Percentiles rank a stretch among this genome's conserved stretches.
Evolutionary conservation across 371 early-diverging fungal species (phyloP).

Genomic region (Haplosporangium sp.): DNA sequence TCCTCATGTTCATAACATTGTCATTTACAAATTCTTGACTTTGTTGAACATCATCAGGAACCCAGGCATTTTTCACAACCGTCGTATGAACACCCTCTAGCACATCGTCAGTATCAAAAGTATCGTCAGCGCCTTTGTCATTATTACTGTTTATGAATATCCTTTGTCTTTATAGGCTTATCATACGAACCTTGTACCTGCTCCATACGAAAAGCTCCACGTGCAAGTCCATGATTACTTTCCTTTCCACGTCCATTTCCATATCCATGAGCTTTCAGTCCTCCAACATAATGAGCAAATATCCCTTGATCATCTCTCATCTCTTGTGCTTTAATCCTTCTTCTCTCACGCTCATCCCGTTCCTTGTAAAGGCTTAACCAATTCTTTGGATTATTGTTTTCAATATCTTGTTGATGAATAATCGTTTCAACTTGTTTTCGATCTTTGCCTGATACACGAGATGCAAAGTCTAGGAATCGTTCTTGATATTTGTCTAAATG

Average conservation of each 20-base stretch:
- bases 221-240: too few relatives aligned
- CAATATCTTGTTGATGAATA: not conserved
- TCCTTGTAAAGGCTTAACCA: not conserved
- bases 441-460: constrained; percentile 18
- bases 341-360: too few relatives aligned
- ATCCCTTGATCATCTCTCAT: too few relatives aligned
- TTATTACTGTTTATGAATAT: not conserved
- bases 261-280: too few relatives aligned
- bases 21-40: not conserved
- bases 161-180: too few relatives aligned
- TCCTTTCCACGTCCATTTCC: too few relatives aligned
- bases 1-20: not conserved
- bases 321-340: too few relatives aligned
- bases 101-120: too few relatives aligned
- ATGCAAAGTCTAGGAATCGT: constrained; percentile 7
- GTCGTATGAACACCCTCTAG: not conserved
- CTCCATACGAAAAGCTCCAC: too few relatives aligned
- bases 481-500: not conserved
- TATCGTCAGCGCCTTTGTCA: not conserved
- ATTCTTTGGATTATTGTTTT: too few relatives aligned
- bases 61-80: not conserved
- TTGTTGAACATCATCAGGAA: not conserved
- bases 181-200: too few relatives aligned
- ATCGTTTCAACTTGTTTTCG: not conserved
- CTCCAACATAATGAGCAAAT: too few relatives aligned